phyloP scores from a whole-genome alignment of 2,329 filamentous ascomycete species.

The Pseudophaeomoniella oleicola region DNA sequence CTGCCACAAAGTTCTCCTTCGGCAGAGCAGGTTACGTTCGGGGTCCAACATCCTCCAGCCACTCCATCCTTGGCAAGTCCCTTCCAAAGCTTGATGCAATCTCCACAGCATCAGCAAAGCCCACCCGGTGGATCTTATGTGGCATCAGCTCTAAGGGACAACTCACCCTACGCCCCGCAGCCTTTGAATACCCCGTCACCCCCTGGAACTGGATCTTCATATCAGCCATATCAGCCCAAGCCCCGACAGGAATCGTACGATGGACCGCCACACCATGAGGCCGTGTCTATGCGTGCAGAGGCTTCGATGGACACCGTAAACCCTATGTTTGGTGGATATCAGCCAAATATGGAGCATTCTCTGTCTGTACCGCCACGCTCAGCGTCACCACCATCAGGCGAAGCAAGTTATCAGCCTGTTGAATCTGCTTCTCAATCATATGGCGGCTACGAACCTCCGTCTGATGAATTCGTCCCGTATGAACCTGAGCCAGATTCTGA shows the following conservation, averaged over 20 bases:
- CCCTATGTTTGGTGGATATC: not conserved
- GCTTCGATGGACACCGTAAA: not conserved
- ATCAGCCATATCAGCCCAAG: not conserved
- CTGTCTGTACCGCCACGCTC: not conserved
- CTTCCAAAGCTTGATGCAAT: not conserved
- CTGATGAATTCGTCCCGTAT: constrained; percentile 17
- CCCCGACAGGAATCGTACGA: not conserved
- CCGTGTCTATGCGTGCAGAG: not conserved
- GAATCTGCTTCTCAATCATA: constrained; percentile 11
- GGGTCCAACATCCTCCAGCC: not conserved
- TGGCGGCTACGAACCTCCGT: constrained; percentile 17
- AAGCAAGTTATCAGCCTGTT: not conserved
- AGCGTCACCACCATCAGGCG: not conserved
- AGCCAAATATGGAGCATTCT: not conserved
- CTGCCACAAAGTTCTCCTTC: constrained; percentile 4
- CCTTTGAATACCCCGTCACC: constrained; percentile 12
- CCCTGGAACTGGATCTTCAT: constrained; percentile 2
- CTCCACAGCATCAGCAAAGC: constrained; percentile 17
- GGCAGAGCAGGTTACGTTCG: not conserved
- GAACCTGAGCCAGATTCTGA: constrained; percentile 34
- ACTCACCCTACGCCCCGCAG: constrained; percentile 10
- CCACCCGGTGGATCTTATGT: constrained; percentile 23
- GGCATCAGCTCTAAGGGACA: constrained; percentile 24
- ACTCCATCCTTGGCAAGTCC: not conserved
- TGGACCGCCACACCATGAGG: not conserved